Evolutionary conservation across 176 grass and related monocot species (phyloP).

Genomic region (Paspalum notatum): DNA sequence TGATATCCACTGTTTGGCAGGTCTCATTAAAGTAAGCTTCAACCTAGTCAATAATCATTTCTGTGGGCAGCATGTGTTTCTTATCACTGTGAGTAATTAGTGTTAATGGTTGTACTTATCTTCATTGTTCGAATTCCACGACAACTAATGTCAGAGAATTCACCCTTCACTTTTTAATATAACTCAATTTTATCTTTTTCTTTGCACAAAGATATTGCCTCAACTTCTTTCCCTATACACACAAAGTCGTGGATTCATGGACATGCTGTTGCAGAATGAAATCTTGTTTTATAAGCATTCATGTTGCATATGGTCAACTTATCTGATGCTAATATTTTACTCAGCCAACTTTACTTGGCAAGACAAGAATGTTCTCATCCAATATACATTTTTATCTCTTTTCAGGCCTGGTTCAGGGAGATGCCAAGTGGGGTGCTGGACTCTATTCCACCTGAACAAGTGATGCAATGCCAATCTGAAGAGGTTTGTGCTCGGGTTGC

Average conservation of each 20-base stretch:
- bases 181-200: slow-evolving; percentile 13
- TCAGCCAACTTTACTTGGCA: background rate
- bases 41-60: slow-evolving; percentile 15
- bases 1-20: slow-evolving; percentile 81
- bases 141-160: slow-evolving; percentile 19
- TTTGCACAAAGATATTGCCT: background rate
- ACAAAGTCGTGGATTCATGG: background rate
- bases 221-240: background rate
- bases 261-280: slow-evolving; percentile 14
- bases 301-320: background rate
- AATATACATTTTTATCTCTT: slow-evolving; percentile 14
- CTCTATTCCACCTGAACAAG: slow-evolving; percentile 66
- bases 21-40: slow-evolving; percentile 72
- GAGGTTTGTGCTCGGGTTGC: slow-evolving; percentile 63
- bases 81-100: background rate
- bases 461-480: slow-evolving; percentile 77
- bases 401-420: slow-evolving; percentile 85
- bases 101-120: slow-evolving; percentile 28
- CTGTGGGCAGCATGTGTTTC: background rate
- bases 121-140: slow-evolving; percentile 5
- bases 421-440: slow-evolving; percentile 69
- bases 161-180: slow-evolving; percentile 9
- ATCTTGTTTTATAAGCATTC: slow-evolving; percentile 21
- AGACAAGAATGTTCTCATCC: slow-evolving; percentile 6
- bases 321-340: slow-evolving; percentile 6